Percentiles rank a stretch among this genome's conserved stretches.
Evolutionary conservation across 225 moss, liverwort and hornwort species (phyloP).

Genomic region (Antitrichia curtipendula): DNA sequence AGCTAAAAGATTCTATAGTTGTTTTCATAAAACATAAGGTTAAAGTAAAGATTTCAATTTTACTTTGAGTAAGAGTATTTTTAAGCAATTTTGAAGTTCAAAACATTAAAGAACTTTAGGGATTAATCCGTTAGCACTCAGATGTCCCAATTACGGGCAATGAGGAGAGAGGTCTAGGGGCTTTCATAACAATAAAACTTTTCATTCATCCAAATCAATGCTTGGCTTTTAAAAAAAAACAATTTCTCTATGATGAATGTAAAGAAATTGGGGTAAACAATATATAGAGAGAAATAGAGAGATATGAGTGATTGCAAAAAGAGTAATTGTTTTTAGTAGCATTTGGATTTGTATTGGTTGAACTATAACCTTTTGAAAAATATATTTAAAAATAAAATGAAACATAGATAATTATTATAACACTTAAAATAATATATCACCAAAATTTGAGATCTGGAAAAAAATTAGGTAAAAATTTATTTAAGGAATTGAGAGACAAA

Average conservation of each 20-base stretch:
- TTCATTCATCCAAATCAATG: neutral
- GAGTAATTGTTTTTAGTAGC: too few relatives aligned
- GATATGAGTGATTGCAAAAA: too few relatives aligned
- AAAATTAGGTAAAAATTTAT: too few relatives aligned
- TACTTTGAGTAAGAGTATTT: neutral
- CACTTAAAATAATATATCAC: too few relatives aligned
- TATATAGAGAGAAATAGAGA: too few relatives aligned
- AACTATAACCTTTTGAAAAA: too few relatives aligned
- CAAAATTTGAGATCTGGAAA: too few relatives aligned
- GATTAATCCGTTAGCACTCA: neutral
- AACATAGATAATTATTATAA: too few relatives aligned
- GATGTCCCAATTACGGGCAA: neutral
- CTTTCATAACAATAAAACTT: neutral
- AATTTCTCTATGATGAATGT: neutral
- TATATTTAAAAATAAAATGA: too few relatives aligned
- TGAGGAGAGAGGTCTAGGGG: rapidly evolving
- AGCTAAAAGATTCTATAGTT: neutral
- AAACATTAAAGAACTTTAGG: neutral
- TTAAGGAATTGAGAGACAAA: too few relatives aligned
- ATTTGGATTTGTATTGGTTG: too few relatives aligned
- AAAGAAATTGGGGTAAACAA: neutral
- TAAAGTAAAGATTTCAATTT: neutral
- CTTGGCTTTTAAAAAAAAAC: neutral
- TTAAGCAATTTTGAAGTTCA: neutral
- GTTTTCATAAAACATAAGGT: neutral